Base-by-base conservation (phyloP, 805 yeast genomes). In the Kurtzmaniella cleridarum region DNA sequence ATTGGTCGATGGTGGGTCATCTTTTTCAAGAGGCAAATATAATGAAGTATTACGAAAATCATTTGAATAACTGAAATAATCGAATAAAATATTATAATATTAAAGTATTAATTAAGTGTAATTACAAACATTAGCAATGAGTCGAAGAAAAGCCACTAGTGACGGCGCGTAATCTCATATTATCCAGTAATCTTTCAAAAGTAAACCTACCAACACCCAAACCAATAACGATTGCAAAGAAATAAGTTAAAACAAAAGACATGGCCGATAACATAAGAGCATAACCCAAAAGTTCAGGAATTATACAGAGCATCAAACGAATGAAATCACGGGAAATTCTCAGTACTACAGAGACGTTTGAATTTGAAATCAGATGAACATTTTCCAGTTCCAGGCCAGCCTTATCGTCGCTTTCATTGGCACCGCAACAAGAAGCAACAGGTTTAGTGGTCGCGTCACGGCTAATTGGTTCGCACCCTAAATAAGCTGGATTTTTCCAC, bases 251-350 rank as follows among this genome's bases (percentile, higher is more conserved):
- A 7, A 82, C 73, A 54, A 69, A 84, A 30, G 83, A 69, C 95
- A 84, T 84, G 5, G 84, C 83, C 12, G 79, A 89, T 62, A 84
- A 70, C 95, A 84, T 84, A 50, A 84, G 60, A 27, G 81, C 81
- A 53, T 79, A 84, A 10, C 84, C 81, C 35, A 84, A 54, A 70
- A 83, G 66, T 15, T 84, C 82, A 2, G 84, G 75, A 13, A 77
- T 54, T 45, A 84, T 79, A 9, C 79, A 71, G 17, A 84, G 46
- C 0, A 71, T 27, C 13, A 81, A 59, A 49, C 91, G 66, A 5
- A 81, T 65, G 3, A 71, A 34, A 59, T 84, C 88, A 54, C 80
- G 66, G 29, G 62, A 50, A 5, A 72, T 15, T 2, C 8, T 20
- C 60, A 17, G 53, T 66, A 44, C 69, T 64, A 5, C 54, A 64